These are phyloP conservation scores for Nannizziopsis barbatae DNA, from an alignment of 2,329 filamentous ascomycete species.

Conservation along the genomic window DNA sequence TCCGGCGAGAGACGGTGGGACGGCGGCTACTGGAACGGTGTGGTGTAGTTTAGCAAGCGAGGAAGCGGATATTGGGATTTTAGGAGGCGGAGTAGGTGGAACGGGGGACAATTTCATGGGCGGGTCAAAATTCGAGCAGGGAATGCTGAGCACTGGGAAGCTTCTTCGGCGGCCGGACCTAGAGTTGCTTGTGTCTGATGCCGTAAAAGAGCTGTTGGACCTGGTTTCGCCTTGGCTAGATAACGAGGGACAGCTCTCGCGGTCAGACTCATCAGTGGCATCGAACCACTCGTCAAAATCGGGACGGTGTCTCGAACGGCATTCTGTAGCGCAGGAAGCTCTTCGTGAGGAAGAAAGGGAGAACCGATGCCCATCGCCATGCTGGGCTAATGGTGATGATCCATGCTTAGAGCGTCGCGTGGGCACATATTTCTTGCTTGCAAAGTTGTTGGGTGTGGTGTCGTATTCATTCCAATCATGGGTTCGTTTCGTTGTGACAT, in stretches of 20 bases:
- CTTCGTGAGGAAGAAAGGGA: conserved; percentile 3
- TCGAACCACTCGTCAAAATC: conserved; percentile 85
- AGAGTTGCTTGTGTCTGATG: conserved; percentile 26
- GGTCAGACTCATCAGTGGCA: conserved; percentile 51
- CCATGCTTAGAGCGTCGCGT: neutral
- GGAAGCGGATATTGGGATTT: conserved; percentile 63
- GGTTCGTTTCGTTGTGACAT: neutral
- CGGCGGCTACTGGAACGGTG: conserved; percentile 61
- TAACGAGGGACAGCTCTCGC: conserved; percentile 50
- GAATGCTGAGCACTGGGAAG: conserved; percentile 50
- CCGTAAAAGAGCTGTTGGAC: conserved; percentile 31
- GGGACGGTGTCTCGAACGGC: neutral
- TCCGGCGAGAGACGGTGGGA: conserved; percentile 79
- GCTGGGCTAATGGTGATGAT: neutral
- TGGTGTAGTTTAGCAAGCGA: conserved; percentile 61
- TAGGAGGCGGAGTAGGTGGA: conserved; percentile 40
- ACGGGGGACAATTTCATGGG: conserved; percentile 44
- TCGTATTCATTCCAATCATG: neutral
- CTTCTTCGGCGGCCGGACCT: conserved; percentile 35
- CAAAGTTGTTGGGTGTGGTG: neutral
- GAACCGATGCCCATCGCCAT: conserved; percentile 1
- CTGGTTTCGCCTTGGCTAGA: conserved; percentile 35
- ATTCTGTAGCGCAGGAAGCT: neutral
- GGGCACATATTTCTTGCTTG: neutral
- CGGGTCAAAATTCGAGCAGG: conserved; percentile 38